These are phyloP conservation scores for Saturnispora serradocipensis DNA, from an alignment of 805 yeast species.

Conservation along the genomic window DNA sequence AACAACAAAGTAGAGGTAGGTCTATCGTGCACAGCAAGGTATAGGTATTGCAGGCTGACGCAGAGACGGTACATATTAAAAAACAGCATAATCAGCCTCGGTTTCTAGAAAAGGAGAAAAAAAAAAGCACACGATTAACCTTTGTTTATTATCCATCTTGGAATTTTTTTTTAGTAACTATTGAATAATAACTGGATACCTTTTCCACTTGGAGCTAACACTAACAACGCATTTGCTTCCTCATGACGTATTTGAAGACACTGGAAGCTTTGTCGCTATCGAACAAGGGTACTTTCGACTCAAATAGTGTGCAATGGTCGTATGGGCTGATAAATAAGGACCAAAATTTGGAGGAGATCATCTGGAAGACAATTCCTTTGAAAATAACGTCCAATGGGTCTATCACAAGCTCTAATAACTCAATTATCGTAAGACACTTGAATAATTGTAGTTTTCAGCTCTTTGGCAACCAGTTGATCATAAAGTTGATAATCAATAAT, in stretches of 20 bases:
- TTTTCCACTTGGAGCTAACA: not conserved
- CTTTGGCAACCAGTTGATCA: slow-evolving; percentile 25
- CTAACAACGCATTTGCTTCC: not conserved
- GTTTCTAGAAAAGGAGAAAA: not conserved
- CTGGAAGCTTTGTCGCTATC: not conserved
- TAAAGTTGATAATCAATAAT: slow-evolving; percentile 34
- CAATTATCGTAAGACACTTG: slow-evolving; percentile 19
- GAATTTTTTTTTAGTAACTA: not conserved
- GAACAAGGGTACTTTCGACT: slow-evolving; percentile 4
- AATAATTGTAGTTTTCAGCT: slow-evolving; percentile 25
- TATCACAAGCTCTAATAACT: slow-evolving; percentile 15
- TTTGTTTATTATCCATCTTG: not conserved
- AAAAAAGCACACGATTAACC: not conserved
- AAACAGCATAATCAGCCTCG: not conserved
- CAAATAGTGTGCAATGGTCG: slow-evolving; percentile 7
- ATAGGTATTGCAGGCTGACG: not conserved
- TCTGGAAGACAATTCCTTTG: slow-evolving; percentile 20
- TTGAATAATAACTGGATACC: not conserved
- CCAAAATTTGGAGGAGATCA: not conserved
- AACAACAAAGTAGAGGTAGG: not conserved
- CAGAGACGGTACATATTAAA: not conserved
- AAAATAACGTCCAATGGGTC: slow-evolving; percentile 22
- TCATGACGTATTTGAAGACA: not conserved
- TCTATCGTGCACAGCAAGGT: not conserved
- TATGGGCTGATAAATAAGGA: slow-evolving; percentile 4